Evolutionary conservation across 345 rosid genomes (phyloP), one percentile per base, ranked within the genome.

Genomic region (Salix arbutifolia): DNA sequence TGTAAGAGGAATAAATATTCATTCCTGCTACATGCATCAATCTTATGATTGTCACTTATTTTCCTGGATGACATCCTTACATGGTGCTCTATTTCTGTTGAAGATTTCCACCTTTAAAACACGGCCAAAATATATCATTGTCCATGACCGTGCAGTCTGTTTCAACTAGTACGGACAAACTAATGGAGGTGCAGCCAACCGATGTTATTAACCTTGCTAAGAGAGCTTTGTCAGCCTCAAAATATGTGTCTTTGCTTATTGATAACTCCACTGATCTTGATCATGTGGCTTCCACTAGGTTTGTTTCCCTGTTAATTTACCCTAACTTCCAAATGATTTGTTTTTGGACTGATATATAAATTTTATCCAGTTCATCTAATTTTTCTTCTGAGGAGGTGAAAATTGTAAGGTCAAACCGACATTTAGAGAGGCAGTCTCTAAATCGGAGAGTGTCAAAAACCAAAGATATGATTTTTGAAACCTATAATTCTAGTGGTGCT

Each of bases 211-310:
- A 88, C 62, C 71, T 92, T 48, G 98, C 98, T 70, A 86, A 86
- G 72, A 84, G 84, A 82, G 97, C 96, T 76, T 85, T 94, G 82
- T 89, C 85, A 74, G 93, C 92, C 70, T 90, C 96, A 8, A 91
- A 87, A 87, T 87, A 88, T 81, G 93, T 92, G 62, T 91, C 85
- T 48, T 80, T 77, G 65, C 75, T 91, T 46, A 83, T 77, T 82
- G 87, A 83, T 3, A 87, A 86, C 67, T 65, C 82, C 53, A 73
- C 87, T 79, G 82, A 79, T 38, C 78, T 58, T 61, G 82, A 77
- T 70, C 80, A 79, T 80, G 70, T 77, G 61, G 87, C 84, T 74
- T 86, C 89, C 78, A 75, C 89, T 65, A 89, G 91, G 96, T 93
- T 86, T 50, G 66, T 78, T 66, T 78, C 62, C 19, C n/a, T 25